These are phyloP conservation scores for Biscutella auriculata DNA, from an alignment of 441 rosid species.

Conservation along the genomic window DNA sequence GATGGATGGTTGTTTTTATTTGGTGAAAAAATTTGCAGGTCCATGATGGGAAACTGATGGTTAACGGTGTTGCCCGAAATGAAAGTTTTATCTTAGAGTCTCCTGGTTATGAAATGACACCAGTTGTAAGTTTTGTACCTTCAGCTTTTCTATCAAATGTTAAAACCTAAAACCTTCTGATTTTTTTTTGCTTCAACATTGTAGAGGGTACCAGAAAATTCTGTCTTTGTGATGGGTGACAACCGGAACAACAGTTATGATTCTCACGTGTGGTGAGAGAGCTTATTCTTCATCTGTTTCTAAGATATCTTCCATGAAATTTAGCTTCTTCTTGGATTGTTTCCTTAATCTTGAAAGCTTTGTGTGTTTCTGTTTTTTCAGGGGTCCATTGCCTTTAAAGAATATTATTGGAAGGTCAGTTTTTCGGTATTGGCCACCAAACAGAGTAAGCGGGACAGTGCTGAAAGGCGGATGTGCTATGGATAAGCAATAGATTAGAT, in stretches of 20 bases:
- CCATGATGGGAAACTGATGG: constrained; percentile 58
- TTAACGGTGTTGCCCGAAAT: constrained; percentile 55
- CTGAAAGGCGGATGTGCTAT: constrained; percentile 50
- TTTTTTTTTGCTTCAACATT: background rate
- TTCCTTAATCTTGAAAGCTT: background rate
- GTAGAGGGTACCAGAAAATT: constrained; percentile 74
- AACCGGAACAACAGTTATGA: constrained; percentile 92
- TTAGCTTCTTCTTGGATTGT: constrained; percentile 1
- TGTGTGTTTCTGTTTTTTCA: constrained; percentile 23
- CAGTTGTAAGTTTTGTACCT: constrained; percentile 61
- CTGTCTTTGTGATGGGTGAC: constrained; percentile 94
- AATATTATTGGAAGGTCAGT: constrained; percentile 88
- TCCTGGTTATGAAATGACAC: constrained; percentile 73
- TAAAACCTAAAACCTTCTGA: background rate
- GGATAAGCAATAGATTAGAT: constrained; percentile 37
- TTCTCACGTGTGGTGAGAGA: constrained; percentile 87
- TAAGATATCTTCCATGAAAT: background rate
- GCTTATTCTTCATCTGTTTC: background rate
- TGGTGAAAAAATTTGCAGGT: constrained; percentile 40
- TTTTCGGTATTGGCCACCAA: constrained; percentile 87
- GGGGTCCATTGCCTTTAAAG: constrained; percentile 88
- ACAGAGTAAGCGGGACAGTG: constrained; percentile 58
- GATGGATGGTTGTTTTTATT: background rate
- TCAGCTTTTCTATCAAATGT: background rate
- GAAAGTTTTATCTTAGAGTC: constrained; percentile 66